Conservation (phyloP, 805 yeast genomes). For the Saccharomycopsis lassenensis region DNA sequence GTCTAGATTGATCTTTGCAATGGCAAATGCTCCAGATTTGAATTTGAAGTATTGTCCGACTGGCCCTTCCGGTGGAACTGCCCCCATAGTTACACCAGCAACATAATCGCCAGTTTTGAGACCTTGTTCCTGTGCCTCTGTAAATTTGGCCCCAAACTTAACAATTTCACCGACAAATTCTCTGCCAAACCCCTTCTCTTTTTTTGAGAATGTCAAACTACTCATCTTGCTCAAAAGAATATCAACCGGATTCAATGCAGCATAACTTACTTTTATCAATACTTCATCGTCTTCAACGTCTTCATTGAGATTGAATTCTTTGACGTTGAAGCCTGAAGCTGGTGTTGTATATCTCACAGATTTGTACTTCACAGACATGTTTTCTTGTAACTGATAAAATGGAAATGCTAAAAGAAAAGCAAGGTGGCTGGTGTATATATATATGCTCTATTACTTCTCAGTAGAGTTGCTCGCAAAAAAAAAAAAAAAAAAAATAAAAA, state of each 20-base stretch:
- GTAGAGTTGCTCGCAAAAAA: too few relatives aligned
- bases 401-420: too few relatives aligned
- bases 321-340: too few relatives aligned
- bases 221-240: conserved; percentile 41
- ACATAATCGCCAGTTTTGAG: conserved; percentile 48
- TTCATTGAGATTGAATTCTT: too few relatives aligned
- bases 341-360: too few relatives aligned
- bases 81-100: conserved; percentile 45
- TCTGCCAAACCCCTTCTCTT: conserved; percentile 55
- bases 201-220: conserved; percentile 31
- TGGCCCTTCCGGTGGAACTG: conserved; percentile 40
- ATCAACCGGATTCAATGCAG: conserved; percentile 57
- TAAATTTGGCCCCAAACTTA: conserved; percentile 38
- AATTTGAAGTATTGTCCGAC: conserved; percentile 44
- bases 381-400: too few relatives aligned
- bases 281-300: conserved; percentile 26
- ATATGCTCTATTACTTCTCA: too few relatives aligned
- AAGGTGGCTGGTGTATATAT: too few relatives aligned
- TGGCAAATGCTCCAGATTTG: conserved; percentile 38
- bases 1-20: conserved; percentile 31
- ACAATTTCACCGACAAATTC: conserved; percentile 54
- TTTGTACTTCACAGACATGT: too few relatives aligned
- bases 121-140: conserved; percentile 28
- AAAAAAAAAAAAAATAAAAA: too few relatives aligned
- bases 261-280: conserved; percentile 48